A percentile compares a stretch with the other conserved stretches of the same genome.
These are phyloP conservation scores for Paraphoma sp. DNA, from an alignment of 2,329 filamentous ascomycete genomes.

Conservation along the genomic window DNA sequence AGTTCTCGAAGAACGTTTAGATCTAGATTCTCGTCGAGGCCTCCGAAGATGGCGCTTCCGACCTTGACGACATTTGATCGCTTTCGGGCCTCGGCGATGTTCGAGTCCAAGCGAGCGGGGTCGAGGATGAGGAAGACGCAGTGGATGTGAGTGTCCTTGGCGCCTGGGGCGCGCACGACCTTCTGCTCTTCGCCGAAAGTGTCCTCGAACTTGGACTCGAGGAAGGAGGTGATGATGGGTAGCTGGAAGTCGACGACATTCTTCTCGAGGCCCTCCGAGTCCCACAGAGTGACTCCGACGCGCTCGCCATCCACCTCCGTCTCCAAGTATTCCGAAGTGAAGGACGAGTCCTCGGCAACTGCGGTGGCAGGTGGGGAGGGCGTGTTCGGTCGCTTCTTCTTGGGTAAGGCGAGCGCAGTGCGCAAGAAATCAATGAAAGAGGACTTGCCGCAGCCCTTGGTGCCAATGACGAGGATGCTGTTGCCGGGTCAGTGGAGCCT, in stretches of 20 bases:
- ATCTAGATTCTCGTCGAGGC: constrained; percentile 87
- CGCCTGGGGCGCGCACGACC: constrained; percentile 88
- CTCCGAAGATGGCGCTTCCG: constrained; percentile 64
- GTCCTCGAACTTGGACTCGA: constrained; percentile 98
- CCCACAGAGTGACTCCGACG: constrained; percentile 93
- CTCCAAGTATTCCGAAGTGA: constrained; percentile 88
- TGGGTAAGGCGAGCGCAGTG: constrained; percentile 80
- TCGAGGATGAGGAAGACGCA: constrained; percentile 93
- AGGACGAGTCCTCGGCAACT: constrained; percentile 60
- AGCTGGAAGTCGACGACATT: constrained; percentile 94
- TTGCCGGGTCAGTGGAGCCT: constrained; percentile 16
- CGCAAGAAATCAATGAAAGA: constrained; percentile 97
- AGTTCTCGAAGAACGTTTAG: constrained; percentile 87
- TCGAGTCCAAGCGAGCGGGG: constrained; percentile 82
- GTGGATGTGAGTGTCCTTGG: constrained; percentile 96
- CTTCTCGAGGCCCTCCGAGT: constrained; percentile 93
- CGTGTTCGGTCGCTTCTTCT: constrained; percentile 70
- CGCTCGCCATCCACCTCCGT: constrained; percentile 93
- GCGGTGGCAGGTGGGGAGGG: constrained; percentile 53
- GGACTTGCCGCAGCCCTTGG: constrained; percentile 88
- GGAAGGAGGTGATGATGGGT: constrained; percentile 86
- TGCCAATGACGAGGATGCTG: constrained; percentile 89
- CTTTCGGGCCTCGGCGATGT: constrained; percentile 70
- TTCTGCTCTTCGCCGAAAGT: constrained; percentile 98
- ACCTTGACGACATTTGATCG: constrained; percentile 56